These are phyloP conservation scores for Fusarium ambrosium DNA, from an alignment of 2,329 filamentous ascomycete genomes.

Conservation along the genomic window DNA sequence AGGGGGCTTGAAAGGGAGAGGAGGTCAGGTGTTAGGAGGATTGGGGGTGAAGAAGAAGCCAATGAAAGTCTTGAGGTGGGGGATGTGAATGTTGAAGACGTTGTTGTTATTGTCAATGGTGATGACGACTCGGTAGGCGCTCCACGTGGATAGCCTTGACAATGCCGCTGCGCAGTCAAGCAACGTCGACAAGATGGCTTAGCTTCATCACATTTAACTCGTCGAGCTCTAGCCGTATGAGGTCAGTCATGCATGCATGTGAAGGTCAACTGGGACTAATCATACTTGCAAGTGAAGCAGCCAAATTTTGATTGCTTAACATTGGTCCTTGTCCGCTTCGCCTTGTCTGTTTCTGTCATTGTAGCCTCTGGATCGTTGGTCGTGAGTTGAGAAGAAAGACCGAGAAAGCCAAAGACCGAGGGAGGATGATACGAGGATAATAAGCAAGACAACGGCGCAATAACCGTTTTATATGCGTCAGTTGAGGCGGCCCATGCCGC, in stretches of 20 bases:
- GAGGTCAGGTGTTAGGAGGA: not conserved
- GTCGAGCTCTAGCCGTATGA: conserved; percentile 21
- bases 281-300: conserved; percentile 45
- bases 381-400: conserved; percentile 6
- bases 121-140: not conserved
- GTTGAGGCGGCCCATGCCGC: not conserved
- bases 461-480: not conserved
- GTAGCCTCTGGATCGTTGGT: not conserved
- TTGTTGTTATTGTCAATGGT: not conserved
- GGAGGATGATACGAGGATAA: conserved; percentile 9
- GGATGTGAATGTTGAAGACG: not conserved
- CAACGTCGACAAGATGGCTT: conserved; percentile 38
- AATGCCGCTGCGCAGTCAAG: conserved; percentile 22
- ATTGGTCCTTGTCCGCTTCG: conserved; percentile 39
- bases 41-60: not conserved
- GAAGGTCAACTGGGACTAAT: not conserved
- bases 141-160: conserved; percentile 27
- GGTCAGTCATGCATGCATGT: conserved; percentile 1
- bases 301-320: conserved; percentile 42
- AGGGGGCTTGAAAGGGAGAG: not conserved
- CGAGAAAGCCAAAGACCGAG: conserved; percentile 18
- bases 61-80: not conserved
- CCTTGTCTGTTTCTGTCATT: conserved; percentile 9
- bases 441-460: not conserved
- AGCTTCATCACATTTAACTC: conserved; percentile 39